Evolutionary conservation across 2,329 filamentous ascomycete genomes (phyloP).

Genomic region (Sphaerulina musiva): DNA sequence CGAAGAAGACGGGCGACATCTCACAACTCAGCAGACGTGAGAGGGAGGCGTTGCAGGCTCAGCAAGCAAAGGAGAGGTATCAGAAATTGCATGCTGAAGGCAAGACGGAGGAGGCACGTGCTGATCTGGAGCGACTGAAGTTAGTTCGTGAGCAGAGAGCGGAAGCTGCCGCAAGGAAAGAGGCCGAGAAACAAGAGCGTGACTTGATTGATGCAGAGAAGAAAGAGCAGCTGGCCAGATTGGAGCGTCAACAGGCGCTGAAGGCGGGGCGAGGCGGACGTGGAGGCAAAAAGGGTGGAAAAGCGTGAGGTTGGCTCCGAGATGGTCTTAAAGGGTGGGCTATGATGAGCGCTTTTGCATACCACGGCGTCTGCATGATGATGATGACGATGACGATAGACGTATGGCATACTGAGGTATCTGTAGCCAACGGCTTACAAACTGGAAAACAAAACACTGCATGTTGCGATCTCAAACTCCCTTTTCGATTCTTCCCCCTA

Average conservation of each 20-base stretch:
- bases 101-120: conserved; percentile 92
- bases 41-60: conserved; percentile 75
- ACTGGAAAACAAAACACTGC: too few relatives aligned
- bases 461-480: too few relatives aligned
- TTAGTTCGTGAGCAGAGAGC: conserved; percentile 81
- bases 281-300: conserved; percentile 41
- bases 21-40: conserved; percentile 60
- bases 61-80: conserved; percentile 82
- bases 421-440: too few relatives aligned
- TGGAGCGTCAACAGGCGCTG: conserved; percentile 42
- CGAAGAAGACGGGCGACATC: conserved; percentile 49
- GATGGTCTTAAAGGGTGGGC: neutral
- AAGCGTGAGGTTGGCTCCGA: conserved; percentile 21
- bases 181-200: conserved; percentile 54
- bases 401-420: conserved; percentile 2
- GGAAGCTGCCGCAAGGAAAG: conserved; percentile 73
- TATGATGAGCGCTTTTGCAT: conserved; percentile 10
- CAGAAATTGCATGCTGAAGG: conserved; percentile 87
- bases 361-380: conserved; percentile 3
- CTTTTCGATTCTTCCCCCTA: too few relatives aligned
- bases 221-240: conserved; percentile 43
- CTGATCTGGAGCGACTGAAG: conserved; percentile 75
- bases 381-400: conserved; percentile 4
- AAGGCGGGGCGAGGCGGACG: conserved; percentile 38
- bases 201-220: conserved; percentile 52